These are phyloP conservation scores for Glycyrrhiza uralensis DNA, from an alignment of 306 rosid genomes.

Conservation along the genomic window DNA sequence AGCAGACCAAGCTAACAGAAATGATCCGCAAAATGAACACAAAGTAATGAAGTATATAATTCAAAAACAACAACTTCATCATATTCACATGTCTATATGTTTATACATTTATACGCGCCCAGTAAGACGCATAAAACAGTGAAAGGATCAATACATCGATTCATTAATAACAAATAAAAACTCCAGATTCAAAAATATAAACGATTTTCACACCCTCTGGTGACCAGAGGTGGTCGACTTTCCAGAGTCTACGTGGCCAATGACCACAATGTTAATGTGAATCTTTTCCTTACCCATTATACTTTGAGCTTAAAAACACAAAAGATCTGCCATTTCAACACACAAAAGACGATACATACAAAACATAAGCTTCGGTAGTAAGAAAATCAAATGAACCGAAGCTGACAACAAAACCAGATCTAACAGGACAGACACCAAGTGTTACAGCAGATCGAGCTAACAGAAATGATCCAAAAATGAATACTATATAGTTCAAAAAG, in stretches of 20 bases:
- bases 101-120: too few relatives aligned
- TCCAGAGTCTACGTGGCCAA: slow-evolving; percentile 94
- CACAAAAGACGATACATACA: background rate
- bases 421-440: background rate
- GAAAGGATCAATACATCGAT: too few relatives aligned
- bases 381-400: background rate
- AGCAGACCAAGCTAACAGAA: background rate
- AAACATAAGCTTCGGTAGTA: background rate
- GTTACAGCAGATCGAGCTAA: background rate
- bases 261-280: slow-evolving; percentile 92
- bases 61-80: background rate
- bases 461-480: background rate
- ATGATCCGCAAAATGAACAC: background rate
- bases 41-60: background rate
- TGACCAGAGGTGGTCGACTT: too few relatives aligned
- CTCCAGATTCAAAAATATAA: background rate
- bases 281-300: slow-evolving; percentile 79
- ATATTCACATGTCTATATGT: background rate
- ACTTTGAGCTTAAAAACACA: background rate
- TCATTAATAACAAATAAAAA: background rate
- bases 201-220: background rate
- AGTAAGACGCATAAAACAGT: too few relatives aligned
- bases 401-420: background rate
- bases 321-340: background rate
- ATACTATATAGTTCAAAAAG: background rate